These are phyloP conservation scores for Lentinula detonsa DNA, from an alignment of 768 basidiomycete genomes.

Conservation along the genomic window DNA sequence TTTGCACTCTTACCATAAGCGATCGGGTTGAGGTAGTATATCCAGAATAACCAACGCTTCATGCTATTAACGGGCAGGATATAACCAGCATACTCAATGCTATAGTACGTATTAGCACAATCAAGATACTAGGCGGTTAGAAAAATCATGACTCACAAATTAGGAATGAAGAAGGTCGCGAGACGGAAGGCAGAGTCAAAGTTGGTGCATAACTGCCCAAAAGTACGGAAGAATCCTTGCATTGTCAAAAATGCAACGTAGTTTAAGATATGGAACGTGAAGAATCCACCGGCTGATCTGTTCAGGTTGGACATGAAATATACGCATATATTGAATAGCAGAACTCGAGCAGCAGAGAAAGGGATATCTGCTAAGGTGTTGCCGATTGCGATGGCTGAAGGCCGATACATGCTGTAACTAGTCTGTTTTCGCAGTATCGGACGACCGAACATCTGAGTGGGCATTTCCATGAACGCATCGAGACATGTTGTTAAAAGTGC, in stretches of 20 bases:
- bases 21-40: slow-evolving; percentile 78
- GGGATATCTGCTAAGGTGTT: slow-evolving; percentile 67
- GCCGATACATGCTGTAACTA: slow-evolving; percentile 59
- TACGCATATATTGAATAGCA: slow-evolving; percentile 58
- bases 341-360: slow-evolving; percentile 52
- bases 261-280: slow-evolving; percentile 58
- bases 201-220: slow-evolving; percentile 47
- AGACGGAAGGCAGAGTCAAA: slow-evolving; percentile 43
- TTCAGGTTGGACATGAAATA: slow-evolving; percentile 63
- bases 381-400: slow-evolving; percentile 57
- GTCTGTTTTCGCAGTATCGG: slow-evolving; percentile 70
- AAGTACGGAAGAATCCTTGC: slow-evolving; percentile 81
- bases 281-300: slow-evolving; percentile 36
- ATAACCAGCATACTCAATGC: slow-evolving; percentile 65
- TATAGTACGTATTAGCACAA: slow-evolving; percentile 7
- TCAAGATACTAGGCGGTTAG: slow-evolving; percentile 1
- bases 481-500: slow-evolving; percentile 62
- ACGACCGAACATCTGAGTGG: slow-evolving; percentile 73
- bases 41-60: slow-evolving; percentile 86
- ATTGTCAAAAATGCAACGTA: slow-evolving; percentile 64
- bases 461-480: slow-evolving; percentile 74
- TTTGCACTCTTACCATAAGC: slow-evolving; percentile 46
- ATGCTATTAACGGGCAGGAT: slow-evolving; percentile 61
- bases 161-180: slow-evolving; percentile 67
- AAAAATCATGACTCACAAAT: slow-evolving; percentile 38